These are phyloP conservation scores for Xerocomellus intermedius DNA, from an alignment of 768 basidiomycete genomes.

Conservation along the genomic window DNA sequence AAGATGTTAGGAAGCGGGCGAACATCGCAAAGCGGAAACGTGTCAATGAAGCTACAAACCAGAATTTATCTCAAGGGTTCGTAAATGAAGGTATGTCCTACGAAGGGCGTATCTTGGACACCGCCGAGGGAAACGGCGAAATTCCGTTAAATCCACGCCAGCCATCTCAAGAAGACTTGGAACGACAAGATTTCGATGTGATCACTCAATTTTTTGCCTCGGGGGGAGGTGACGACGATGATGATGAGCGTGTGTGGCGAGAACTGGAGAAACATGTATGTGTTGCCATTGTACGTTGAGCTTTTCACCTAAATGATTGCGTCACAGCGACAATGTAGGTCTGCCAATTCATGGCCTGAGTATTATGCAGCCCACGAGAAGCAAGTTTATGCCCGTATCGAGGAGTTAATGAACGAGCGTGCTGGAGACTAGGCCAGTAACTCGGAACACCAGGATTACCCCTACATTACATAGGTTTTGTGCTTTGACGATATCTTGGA, in stretches of 20 bases:
- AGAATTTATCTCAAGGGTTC: neutral
- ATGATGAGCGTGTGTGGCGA: constrained; percentile 53
- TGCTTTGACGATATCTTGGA: constrained; percentile 2
- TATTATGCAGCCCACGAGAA: constrained; percentile 48
- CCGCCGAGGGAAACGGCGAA: neutral
- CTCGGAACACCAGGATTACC: neutral
- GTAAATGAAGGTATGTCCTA: neutral
- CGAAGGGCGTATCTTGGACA: neutral
- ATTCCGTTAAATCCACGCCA: neutral
- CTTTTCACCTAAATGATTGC: neutral
- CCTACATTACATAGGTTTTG: neutral
- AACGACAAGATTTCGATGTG: constrained; percentile 45
- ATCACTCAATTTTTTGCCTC: constrained; percentile 57
- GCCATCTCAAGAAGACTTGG: constrained; percentile 10
- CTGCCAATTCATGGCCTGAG: constrained; percentile 46
- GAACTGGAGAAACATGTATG: constrained; percentile 47
- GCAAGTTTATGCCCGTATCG: constrained; percentile 43
- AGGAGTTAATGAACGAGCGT: constrained; percentile 27
- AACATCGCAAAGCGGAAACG: constrained; percentile 51
- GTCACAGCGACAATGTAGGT: constrained; percentile 39
- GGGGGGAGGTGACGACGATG: constrained; percentile 46
- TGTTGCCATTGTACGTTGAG: neutral
- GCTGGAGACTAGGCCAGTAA: constrained; percentile 6
- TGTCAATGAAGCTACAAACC: neutral
- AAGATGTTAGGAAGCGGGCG: constrained; percentile 48